Conservation (phyloP, 2,329 filamentous ascomycete species). For the Triangularia verruculosa region DNA sequence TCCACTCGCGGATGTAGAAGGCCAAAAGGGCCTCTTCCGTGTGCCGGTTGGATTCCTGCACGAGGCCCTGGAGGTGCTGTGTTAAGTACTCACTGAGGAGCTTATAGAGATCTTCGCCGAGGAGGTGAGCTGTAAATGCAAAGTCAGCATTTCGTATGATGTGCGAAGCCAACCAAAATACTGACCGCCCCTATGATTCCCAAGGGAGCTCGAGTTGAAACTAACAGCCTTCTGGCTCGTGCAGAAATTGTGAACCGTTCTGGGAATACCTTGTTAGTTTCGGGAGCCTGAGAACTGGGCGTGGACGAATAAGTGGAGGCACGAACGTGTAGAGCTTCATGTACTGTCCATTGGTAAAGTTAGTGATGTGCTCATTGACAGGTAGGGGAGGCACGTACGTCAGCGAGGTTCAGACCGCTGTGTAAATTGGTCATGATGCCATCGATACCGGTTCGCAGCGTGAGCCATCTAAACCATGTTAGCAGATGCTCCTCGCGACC, state of each 20-base stretch:
- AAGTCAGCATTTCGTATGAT: constrained; percentile 6
- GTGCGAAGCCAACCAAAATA: background rate
- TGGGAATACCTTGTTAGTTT: constrained; percentile 36
- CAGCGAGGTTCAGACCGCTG: constrained; percentile 89
- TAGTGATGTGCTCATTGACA: constrained; percentile 17
- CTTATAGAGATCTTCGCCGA: constrained; percentile 94
- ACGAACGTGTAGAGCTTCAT: constrained; percentile 92
- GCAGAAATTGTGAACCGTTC: constrained; percentile 98
- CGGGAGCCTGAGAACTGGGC: background rate
- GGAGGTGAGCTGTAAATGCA: constrained; percentile 71
- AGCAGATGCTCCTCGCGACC: constrained; percentile 4
- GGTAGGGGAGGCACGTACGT: constrained; percentile 49
- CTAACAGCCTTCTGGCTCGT: constrained; percentile 91
- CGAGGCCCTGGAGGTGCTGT: constrained; percentile 68
- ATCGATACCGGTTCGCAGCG: constrained; percentile 82
- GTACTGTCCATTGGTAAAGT: constrained; percentile 54
- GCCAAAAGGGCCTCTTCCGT: constrained; percentile 83
- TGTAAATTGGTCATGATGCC: constrained; percentile 92
- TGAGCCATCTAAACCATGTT: constrained; percentile 67
- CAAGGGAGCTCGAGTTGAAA: constrained; percentile 36
- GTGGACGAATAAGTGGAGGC: background rate
- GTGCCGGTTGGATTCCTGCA: constrained; percentile 71
- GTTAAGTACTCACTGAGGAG: constrained; percentile 85
- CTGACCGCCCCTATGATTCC: constrained; percentile 24
- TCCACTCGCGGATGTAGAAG: constrained; percentile 97